A percentile compares a stretch with the other conserved stretches of the same genome.
phyloP scores from a whole-genome alignment of 2,329 filamentous ascomycete genomes.

The Aspergillus caelatus region DNA sequence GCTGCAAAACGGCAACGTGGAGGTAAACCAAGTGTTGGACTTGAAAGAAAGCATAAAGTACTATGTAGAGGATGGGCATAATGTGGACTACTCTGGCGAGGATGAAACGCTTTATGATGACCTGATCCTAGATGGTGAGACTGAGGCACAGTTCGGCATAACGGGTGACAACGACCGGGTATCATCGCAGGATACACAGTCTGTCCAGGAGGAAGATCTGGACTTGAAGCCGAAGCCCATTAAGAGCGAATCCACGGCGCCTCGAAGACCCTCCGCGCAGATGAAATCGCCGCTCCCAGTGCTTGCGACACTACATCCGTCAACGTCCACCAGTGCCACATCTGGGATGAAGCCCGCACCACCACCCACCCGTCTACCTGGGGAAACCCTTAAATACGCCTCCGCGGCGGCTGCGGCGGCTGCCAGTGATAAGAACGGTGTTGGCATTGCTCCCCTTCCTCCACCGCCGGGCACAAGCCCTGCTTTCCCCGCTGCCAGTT shows the following conservation, averaged over 20 bases:
- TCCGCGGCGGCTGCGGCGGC: constrained; percentile 93
- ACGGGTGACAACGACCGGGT: constrained; percentile 77
- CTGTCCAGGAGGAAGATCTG: constrained; percentile 78
- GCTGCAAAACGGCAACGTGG: constrained; percentile 88
- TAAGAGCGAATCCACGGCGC: constrained; percentile 60
- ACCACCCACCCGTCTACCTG: constrained; percentile 78
- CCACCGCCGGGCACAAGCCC: constrained; percentile 72
- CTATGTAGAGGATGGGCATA: constrained; percentile 88
- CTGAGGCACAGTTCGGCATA: constrained; percentile 81
- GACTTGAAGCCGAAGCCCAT: constrained; percentile 64
- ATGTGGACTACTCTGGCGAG: constrained; percentile 81
- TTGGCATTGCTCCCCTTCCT: constrained; percentile 90
- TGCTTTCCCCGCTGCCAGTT: constrained; percentile 55
- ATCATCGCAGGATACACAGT: constrained; percentile 95
- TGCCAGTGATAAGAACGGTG: constrained; percentile 81
- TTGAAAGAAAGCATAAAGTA: constrained; percentile 92
- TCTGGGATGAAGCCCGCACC: constrained; percentile 89
- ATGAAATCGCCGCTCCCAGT: constrained; percentile 94
- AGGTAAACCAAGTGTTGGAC: constrained; percentile 82
- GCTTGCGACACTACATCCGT: constrained; percentile 81
- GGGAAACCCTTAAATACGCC: constrained; percentile 93
- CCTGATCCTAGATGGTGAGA: constrained; percentile 83
- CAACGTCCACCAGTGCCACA: constrained; percentile 48
- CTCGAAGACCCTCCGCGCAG: constrained; percentile 79
- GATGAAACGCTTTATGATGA: constrained; percentile 97